Evolutionary conservation across 2,329 filamentous ascomycete genomes (phyloP).

Genomic region (Arthrinium phaeospermum): DNA sequence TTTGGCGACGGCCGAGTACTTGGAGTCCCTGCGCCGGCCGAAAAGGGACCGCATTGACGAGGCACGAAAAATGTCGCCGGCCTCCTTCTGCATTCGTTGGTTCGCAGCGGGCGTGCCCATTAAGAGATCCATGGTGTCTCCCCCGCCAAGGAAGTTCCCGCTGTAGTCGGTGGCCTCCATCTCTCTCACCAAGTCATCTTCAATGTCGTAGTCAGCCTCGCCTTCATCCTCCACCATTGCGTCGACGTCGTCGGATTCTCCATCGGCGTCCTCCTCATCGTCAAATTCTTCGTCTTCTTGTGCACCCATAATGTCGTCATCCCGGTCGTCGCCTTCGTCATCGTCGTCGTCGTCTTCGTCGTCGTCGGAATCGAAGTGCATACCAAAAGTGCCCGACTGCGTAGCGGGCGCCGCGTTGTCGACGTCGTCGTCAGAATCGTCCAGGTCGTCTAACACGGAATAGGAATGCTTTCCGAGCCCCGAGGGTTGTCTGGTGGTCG

Average conservation of each 20-base stretch:
- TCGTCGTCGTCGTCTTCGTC: conserved; percentile 41
- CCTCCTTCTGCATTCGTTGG: conserved; percentile 58
- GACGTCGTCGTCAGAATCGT: conserved; percentile 44
- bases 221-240: conserved; percentile 44
- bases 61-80: conserved; percentile 60
- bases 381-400: conserved; percentile 31
- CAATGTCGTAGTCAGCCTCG: conserved; percentile 38
- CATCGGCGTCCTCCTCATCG: conserved; percentile 44
- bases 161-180: conserved; percentile 36
- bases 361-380: conserved; percentile 42
- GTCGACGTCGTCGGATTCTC: conserved; percentile 46
- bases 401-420: conserved; percentile 31
- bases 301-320: conserved; percentile 43
- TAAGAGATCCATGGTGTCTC: conserved; percentile 56
- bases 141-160: conserved; percentile 33
- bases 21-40: conserved; percentile 57
- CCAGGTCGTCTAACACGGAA: conserved; percentile 38
- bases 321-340: conserved; percentile 44
- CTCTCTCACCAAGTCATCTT: conserved; percentile 42
- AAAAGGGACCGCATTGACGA: conserved; percentile 53
- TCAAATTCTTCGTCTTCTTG: conserved; percentile 36
- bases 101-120: conserved; percentile 62
- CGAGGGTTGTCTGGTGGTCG: conserved; percentile 52
- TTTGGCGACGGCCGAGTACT: conserved; percentile 74
- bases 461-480: conserved; percentile 54